Evolutionary conservation across 2,329 filamentous ascomycete genomes (phyloP).

Genomic region (Aspergillus hiratsukae): DNA sequence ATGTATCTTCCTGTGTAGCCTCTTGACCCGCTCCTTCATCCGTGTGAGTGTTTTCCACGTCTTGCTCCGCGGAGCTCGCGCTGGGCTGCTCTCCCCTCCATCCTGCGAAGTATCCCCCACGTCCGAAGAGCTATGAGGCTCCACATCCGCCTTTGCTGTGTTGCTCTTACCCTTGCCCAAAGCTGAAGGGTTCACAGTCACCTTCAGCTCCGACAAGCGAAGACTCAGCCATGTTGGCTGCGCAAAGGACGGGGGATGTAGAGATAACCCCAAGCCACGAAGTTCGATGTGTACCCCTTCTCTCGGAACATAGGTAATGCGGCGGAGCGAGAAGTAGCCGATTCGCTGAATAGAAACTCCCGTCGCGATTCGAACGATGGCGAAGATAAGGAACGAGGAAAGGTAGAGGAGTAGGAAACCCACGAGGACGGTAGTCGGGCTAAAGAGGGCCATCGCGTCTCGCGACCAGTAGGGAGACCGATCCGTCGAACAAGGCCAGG

Average conservation of each 20-base stretch:
- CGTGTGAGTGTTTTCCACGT: constrained; percentile 76
- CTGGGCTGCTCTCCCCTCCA: constrained; percentile 10
- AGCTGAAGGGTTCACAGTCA: constrained; percentile 73
- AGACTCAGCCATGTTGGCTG: constrained; percentile 96
- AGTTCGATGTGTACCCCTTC: constrained; percentile 90
- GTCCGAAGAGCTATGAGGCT: constrained; percentile 21
- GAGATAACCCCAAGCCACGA: constrained; percentile 76
- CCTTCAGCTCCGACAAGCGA: constrained; percentile 75
- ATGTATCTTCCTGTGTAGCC: constrained; percentile 76
- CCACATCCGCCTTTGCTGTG: constrained; percentile 17
- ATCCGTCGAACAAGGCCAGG: constrained; percentile 20
- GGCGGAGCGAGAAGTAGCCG: constrained; percentile 85
- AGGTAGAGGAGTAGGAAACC: constrained; percentile 82
- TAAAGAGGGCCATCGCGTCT: constrained; percentile 44
- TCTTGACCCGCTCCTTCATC: constrained; percentile 80
- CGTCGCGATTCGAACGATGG: constrained; percentile 84
- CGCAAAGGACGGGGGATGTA: constrained; percentile 93
- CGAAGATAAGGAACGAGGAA: constrained; percentile 87
- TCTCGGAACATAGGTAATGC: constrained; percentile 81
- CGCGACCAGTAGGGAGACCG: constrained; percentile 29
- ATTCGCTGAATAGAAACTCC: constrained; percentile 94
- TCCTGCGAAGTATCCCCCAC: constrained; percentile 18
- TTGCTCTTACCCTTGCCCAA: constrained; percentile 38
- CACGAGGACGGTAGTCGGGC: constrained; percentile 79
- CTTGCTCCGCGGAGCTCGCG: constrained; percentile 51